These are phyloP conservation scores for Huntiella bhutanensis DNA, from an alignment of 2,329 filamentous ascomycete species.

Conservation along the genomic window DNA sequence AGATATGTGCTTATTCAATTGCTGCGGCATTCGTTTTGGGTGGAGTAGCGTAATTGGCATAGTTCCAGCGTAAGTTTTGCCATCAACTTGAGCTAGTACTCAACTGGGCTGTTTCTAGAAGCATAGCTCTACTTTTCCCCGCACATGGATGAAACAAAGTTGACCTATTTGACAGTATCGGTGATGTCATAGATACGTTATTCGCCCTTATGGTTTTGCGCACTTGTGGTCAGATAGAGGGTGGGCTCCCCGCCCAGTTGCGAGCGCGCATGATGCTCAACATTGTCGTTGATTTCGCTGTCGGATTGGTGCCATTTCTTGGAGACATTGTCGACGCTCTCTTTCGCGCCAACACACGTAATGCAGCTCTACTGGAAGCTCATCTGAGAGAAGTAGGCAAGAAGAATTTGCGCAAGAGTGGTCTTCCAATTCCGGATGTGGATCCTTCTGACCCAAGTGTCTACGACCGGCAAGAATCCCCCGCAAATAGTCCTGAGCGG, in stretches of 20 bases:
- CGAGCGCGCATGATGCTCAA: slow-evolving; percentile 62
- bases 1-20: slow-evolving; percentile 67
- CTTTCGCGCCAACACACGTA: slow-evolving; percentile 59
- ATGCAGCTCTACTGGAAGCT: slow-evolving; percentile 49
- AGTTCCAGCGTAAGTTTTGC: slow-evolving; percentile 52
- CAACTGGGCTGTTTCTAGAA: background rate
- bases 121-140: too few relatives aligned
- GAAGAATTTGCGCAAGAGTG: slow-evolving; percentile 30
- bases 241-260: slow-evolving; percentile 46
- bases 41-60: slow-evolving; percentile 77
- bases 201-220: slow-evolving; percentile 59
- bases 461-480: slow-evolving; percentile 23
- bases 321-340: slow-evolving; percentile 59
- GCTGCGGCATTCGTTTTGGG: slow-evolving; percentile 67
- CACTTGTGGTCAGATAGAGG: slow-evolving; percentile 55
- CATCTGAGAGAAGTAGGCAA: slow-evolving; percentile 50
- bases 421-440: slow-evolving; percentile 25
- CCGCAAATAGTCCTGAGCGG: background rate
- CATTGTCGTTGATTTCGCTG: slow-evolving; percentile 51
- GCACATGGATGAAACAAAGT: background rate
- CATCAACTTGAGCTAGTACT: too few relatives aligned
- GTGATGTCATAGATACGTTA: slow-evolving; percentile 54
- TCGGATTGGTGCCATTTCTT: slow-evolving; percentile 56
- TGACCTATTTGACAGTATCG: slow-evolving; percentile 31
- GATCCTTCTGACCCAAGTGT: slow-evolving; percentile 35